phyloP scores from a whole-genome alignment of 106 monocot species.

The Dioscorea dumetorum region DNA sequence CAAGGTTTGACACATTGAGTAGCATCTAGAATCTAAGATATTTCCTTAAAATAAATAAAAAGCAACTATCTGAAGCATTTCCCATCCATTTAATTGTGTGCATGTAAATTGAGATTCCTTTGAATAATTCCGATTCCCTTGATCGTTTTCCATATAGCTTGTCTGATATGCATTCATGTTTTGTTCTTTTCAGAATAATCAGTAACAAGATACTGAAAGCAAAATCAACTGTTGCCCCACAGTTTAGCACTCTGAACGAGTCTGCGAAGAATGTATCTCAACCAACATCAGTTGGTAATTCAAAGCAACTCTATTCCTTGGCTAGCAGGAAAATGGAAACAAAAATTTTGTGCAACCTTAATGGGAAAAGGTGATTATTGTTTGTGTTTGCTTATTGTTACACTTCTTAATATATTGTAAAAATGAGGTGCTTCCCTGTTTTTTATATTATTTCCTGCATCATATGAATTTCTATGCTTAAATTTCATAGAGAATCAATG shows the following conservation, averaged over 20 bases:
- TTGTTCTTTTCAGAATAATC: background rate
- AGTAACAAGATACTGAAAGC: constrained; percentile 15
- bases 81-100: too few species aligned
- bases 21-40: too few species aligned
- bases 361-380: constrained; percentile 19
- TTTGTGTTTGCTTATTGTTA: background rate
- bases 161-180: too few species aligned
- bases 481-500: constrained; percentile 14
- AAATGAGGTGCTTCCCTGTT: too few species aligned
- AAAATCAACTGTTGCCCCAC: constrained; percentile 13
- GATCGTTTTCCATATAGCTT: too few species aligned
- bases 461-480: background rate
- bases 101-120: too few species aligned
- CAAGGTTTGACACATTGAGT: too few species aligned
- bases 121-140: too few species aligned
- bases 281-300: constrained; percentile 15
- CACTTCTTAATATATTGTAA: background rate
- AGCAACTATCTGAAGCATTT: too few species aligned
- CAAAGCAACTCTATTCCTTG: constrained; percentile 18
- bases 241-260: constrained; percentile 11
- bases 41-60: too few species aligned
- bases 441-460: background rate
- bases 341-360: constrained; percentile 8
- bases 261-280: constrained; percentile 4
- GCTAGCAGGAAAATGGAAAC: constrained; percentile 17